A percentile compares a stretch with the other conserved stretches of the same genome.
Conservation (phyloP, 2,329 filamentous ascomycete species). For the Bipolaris victoriae region DNA sequence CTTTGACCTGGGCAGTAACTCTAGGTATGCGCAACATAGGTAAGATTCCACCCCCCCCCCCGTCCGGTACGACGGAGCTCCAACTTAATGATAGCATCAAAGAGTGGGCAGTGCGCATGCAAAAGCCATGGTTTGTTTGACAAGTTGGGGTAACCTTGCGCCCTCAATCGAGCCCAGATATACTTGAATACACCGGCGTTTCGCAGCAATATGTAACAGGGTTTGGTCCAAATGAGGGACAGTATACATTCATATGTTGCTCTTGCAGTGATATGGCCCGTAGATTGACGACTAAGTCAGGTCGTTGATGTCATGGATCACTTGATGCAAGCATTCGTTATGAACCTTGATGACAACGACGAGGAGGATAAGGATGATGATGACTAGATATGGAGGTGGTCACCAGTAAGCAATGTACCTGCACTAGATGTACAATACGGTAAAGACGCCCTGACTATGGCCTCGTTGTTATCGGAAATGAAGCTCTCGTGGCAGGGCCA, state of each 20-base stretch:
- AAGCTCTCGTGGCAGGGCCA: neutral
- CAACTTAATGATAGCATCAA: neutral
- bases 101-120: neutral
- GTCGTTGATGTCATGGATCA: constrained; percentile 13
- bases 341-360: neutral
- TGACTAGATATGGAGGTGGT: neutral
- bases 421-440: neutral
- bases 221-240: constrained; percentile 22
- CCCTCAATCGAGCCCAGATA: constrained; percentile 1
- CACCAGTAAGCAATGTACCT: neutral
- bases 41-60: neutral
- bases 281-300: constrained; percentile 21
- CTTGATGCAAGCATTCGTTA: constrained; percentile 1
- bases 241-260: constrained; percentile 19
- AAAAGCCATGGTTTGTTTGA: neutral
- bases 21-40: neutral
- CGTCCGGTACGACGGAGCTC: neutral
- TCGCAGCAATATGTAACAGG: constrained; percentile 9
- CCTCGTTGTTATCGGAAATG: neutral
- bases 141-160: neutral
- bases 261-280: constrained; percentile 15
- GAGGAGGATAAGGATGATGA: neutral
- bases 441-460: constrained; percentile 4
- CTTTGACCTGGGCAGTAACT: neutral
- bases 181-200: neutral